A percentile compares a stretch with the other conserved stretches of the same genome.
These are phyloP conservation scores for Candida dubliniensis DNA, from an alignment of 1,139 yeast species.

Conservation along the genomic window DNA sequence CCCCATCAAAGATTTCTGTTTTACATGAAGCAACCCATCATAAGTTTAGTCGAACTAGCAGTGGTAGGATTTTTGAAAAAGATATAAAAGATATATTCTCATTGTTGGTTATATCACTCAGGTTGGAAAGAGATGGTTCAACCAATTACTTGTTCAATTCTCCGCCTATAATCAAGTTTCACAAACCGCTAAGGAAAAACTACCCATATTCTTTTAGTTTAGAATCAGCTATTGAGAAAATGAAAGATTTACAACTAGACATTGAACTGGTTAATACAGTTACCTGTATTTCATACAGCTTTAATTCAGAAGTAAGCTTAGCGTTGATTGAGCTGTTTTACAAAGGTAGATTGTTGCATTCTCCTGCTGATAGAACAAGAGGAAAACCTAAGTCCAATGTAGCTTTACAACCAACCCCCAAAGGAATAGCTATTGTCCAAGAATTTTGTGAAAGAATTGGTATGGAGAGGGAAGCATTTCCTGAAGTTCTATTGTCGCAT, in stretches of 20 bases:
- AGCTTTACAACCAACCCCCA: conserved; percentile 82
- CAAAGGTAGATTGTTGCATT: conserved; percentile 68
- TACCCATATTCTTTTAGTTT: conserved; percentile 57
- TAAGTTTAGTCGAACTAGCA: conserved; percentile 42
- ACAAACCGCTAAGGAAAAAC: conserved; percentile 17
- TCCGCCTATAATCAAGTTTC: conserved; percentile 10
- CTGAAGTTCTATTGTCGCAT: conserved; percentile 49
- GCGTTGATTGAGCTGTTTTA: conserved; percentile 56
- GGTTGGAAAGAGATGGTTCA: conserved; percentile 29
- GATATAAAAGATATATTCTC: conserved; percentile 62
- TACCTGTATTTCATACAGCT: conserved; percentile 60
- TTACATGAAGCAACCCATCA: conserved; percentile 43
- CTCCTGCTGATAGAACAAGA: conserved; percentile 73
- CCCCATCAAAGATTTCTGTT: conserved; percentile 15
- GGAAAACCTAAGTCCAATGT: conserved; percentile 41
- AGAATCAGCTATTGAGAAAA: conserved; percentile 50
- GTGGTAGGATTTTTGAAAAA: conserved; percentile 52
- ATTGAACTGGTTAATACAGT: conserved; percentile 52
- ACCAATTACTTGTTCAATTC: neutral
- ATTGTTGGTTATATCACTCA: conserved; percentile 49
- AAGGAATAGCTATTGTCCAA: conserved; percentile 74
- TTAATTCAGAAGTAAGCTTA: conserved; percentile 53
- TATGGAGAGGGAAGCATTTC: conserved; percentile 35
- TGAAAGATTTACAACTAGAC: conserved; percentile 51
- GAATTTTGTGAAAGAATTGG: conserved; percentile 62